Conservation (phyloP, 176 grass and related monocot species). For the Alopecurus myosuroides region DNA sequence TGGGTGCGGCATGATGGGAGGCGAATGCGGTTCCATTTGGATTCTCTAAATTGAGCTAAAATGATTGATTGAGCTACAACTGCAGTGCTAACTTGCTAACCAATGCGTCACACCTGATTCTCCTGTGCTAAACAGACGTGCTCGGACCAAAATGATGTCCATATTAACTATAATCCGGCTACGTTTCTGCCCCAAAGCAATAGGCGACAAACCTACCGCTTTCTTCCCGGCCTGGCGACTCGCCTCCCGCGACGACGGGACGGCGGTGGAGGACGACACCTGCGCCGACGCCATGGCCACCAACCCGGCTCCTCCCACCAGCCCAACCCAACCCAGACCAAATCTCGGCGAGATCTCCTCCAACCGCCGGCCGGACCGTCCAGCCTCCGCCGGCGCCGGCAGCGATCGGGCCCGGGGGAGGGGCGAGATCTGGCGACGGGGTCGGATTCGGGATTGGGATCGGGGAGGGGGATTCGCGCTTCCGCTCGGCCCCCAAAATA, state of each 20-base stretch:
- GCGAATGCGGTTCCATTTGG: slow-evolving; percentile 8
- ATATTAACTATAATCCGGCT: too few relatives aligned
- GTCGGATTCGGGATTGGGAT: slow-evolving; percentile 24
- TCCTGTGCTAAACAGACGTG: background rate
- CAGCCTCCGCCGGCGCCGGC: slow-evolving; percentile 38
- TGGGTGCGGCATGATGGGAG: background rate
- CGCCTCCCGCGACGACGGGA: slow-evolving; percentile 54
- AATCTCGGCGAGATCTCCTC: slow-evolving; percentile 36
- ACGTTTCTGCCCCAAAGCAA: slow-evolving; percentile 5
- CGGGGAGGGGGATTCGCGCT: slow-evolving; percentile 30
- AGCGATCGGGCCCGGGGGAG: slow-evolving; percentile 31
- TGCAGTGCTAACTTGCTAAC: background rate
- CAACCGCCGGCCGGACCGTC: slow-evolving; percentile 9
- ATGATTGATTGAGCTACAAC: background rate
- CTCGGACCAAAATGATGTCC: background rate
- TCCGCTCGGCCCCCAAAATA: slow-evolving; percentile 22
- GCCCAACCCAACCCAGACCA: slow-evolving; percentile 10
- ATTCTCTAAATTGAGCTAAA: background rate
- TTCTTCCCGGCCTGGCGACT: slow-evolving; percentile 97
- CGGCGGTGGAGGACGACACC: slow-evolving; percentile 32
- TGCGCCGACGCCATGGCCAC: slow-evolving; percentile 76
- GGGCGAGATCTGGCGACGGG: slow-evolving; percentile 43
- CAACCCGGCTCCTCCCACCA: slow-evolving; percentile 26
- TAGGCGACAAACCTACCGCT: slow-evolving; percentile 39
- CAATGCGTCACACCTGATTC: background rate